Conservation (phyloP, 495 filamentous ascomycete genomes). For the Cercophora scortea region DNA sequence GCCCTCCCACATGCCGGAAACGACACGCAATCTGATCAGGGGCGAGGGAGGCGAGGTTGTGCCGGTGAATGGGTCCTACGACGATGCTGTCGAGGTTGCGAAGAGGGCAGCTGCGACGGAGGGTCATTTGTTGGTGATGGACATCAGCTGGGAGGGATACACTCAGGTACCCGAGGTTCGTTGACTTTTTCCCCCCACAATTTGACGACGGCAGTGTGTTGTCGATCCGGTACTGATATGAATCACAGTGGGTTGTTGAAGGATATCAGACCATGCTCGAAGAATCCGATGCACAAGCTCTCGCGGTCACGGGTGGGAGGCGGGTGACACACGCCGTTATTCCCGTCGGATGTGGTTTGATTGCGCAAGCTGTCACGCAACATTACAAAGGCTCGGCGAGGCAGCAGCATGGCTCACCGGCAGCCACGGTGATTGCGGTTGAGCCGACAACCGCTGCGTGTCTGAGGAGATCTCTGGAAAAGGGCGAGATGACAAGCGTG, state of each 20-base stretch:
- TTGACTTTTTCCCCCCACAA: background rate
- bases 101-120: constrained; percentile 22
- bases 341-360: constrained; percentile 59
- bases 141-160: constrained; percentile 55
- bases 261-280: constrained; percentile 62
- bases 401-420: constrained; percentile 5
- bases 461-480: constrained; percentile 42
- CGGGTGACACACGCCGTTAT: constrained; percentile 38
- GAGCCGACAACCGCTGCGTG: constrained; percentile 59
- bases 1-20: constrained; percentile 41
- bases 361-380: constrained; percentile 50
- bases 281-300: constrained; percentile 52
- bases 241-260: constrained; percentile 55
- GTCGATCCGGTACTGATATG: background rate
- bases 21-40: constrained; percentile 44
- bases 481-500: constrained; percentile 34
- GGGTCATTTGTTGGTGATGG: constrained; percentile 51
- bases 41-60: constrained; percentile 50
- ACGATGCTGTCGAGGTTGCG: constrained; percentile 45
- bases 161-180: constrained; percentile 48
- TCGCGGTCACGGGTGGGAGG: constrained; percentile 9
- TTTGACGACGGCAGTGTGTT: background rate
- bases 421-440: constrained; percentile 41
- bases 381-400: constrained; percentile 45
- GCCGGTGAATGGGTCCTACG: constrained; percentile 51